Conservation (phyloP, 768 basidiomycete genomes). For the Candolleomyces efflorescens region DNA sequence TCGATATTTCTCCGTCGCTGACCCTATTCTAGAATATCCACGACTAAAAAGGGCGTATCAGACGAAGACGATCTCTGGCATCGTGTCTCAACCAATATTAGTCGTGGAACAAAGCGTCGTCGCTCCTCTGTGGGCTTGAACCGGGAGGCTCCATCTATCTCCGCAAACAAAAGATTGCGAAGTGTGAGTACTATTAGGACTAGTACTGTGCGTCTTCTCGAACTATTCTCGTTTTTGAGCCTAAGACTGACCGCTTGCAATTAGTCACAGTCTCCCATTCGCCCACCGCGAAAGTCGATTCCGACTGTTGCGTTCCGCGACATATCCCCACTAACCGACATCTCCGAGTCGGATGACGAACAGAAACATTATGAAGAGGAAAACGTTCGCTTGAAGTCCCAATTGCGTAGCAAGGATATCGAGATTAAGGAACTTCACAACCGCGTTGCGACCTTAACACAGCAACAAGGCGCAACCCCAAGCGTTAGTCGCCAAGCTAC, state of each 20-base stretch:
- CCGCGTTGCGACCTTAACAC: background rate
- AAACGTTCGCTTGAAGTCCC: background rate
- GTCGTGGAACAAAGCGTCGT: constrained; percentile 1
- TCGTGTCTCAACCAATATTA: background rate
- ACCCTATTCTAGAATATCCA: background rate
- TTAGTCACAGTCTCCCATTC: background rate
- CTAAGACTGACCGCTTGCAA: background rate
- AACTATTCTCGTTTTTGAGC: background rate
- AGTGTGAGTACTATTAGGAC: background rate
- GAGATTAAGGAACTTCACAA: constrained; percentile 1
- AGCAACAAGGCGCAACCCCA: background rate
- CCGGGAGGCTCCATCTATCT: background rate
- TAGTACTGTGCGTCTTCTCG: background rate
- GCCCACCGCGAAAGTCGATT: background rate
- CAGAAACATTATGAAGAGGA: background rate
- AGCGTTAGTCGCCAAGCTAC: background rate
- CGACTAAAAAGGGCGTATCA: background rate
- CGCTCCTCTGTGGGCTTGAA: background rate
- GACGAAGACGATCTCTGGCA: background rate
- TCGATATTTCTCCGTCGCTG: background rate
- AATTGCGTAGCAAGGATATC: background rate
- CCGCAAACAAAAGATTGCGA: constrained; percentile 3
- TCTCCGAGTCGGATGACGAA: constrained; percentile 3
- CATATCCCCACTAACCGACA: constrained; percentile 8
- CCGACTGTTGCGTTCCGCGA: constrained; percentile 1